phyloP scores from a whole-genome alignment of 345 rosid species.

The Barbarea vulgaris region DNA sequence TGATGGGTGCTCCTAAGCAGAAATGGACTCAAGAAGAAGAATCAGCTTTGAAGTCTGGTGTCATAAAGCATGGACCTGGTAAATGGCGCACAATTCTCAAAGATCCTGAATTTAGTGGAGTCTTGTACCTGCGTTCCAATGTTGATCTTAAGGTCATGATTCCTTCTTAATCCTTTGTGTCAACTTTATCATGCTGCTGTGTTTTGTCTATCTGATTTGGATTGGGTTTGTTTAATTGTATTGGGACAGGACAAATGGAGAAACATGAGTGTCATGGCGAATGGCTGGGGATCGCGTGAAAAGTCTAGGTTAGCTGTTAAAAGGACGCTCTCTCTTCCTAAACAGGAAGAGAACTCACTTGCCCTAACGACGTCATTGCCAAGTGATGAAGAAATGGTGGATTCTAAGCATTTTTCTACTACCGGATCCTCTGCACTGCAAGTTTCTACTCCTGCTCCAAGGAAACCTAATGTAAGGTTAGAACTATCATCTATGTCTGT shows the following conservation, averaged over 20 bases:
- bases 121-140: slow-evolving; percentile 88
- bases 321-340: slow-evolving; percentile 54
- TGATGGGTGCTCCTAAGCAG: slow-evolving; percentile 98
- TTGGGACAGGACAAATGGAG: slow-evolving; percentile 92
- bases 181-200: slow-evolving; percentile 1
- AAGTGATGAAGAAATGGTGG: slow-evolving; percentile 73
- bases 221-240: neutral
- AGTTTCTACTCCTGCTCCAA: slow-evolving; percentile 55
- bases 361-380: slow-evolving; percentile 39
- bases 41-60: slow-evolving; percentile 92
- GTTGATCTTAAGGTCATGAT: slow-evolving; percentile 90
- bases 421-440: slow-evolving; percentile 45
- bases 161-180: slow-evolving; percentile 23
- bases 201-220: neutral
- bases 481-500: slow-evolving; percentile 24
- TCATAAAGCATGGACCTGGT: slow-evolving; percentile 93
- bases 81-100: slow-evolving; percentile 98
- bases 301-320: slow-evolving; percentile 73
- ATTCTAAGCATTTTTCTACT: slow-evolving; percentile 55
- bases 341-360: slow-evolving; percentile 62
- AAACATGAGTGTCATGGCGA: slow-evolving; percentile 95
- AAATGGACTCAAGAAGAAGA: slow-evolving; percentile 99
- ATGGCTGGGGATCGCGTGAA: slow-evolving; percentile 92
- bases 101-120: slow-evolving; percentile 89
- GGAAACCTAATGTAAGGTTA: slow-evolving; percentile 77